Conservation (phyloP, 2,329 filamentous ascomycete species). For the Lachnellula subtilissima region DNA sequence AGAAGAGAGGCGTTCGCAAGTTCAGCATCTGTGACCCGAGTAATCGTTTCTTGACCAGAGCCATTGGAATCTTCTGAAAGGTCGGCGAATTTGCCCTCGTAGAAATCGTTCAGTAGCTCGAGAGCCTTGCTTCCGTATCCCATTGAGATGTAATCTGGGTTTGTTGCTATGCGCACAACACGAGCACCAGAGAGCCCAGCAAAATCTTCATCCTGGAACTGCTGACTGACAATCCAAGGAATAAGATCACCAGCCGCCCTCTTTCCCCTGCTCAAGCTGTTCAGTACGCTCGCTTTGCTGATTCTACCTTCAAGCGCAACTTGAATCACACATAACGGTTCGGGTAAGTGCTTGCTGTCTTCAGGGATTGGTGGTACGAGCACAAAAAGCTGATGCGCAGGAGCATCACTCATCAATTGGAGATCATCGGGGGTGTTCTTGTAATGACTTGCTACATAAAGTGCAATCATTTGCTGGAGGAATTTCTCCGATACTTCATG, state of each 20-base stretch:
- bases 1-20: constrained; percentile 70
- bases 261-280: constrained; percentile 82
- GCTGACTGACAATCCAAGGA: constrained; percentile 94
- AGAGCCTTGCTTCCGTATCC: constrained; percentile 90
- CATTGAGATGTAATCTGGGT: constrained; percentile 88
- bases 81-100: constrained; percentile 85
- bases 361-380: constrained; percentile 82
- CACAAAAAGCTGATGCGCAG: constrained; percentile 93
- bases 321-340: constrained; percentile 92
- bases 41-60: constrained; percentile 55
- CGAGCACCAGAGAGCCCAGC: constrained; percentile 87
- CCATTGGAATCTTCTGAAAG: constrained; percentile 66
- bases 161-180: constrained; percentile 90
- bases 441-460: constrained; percentile 96
- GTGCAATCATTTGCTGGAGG: constrained; percentile 93
- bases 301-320: constrained; percentile 93
- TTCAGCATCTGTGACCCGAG: constrained; percentile 77
- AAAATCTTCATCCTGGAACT: constrained; percentile 97
- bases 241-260: constrained; percentile 90
- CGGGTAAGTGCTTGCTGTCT: constrained; percentile 72
- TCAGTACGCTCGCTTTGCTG: constrained; percentile 86
- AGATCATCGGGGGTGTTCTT: constrained; percentile 97
- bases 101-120: constrained; percentile 84
- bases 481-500: constrained; percentile 97
- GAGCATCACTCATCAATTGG: constrained; percentile 97